Percentiles rank a stretch among this genome's conserved stretches.
phyloP scores from a whole-genome alignment of 208 protist species.

The Wallacemonas rigidus region DNA sequence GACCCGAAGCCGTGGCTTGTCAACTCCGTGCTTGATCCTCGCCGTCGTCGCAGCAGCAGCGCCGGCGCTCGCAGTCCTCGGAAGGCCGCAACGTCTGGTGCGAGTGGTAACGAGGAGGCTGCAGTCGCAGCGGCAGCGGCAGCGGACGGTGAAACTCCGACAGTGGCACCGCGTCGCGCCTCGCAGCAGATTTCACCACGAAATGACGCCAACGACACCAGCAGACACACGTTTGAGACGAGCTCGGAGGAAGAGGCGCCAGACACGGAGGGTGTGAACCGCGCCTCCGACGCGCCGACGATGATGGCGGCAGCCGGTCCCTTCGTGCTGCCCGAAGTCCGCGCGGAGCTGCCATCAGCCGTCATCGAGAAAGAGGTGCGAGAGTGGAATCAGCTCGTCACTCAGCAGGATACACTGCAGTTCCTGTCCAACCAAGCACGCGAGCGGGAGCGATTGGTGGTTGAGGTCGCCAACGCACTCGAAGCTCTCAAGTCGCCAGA shows the following conservation, averaged over 20 bases:
- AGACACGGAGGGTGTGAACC: too few species aligned
- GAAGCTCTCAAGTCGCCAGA: conserved; percentile 8
- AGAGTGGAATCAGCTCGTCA: conserved; percentile 31
- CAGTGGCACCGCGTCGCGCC: background rate
- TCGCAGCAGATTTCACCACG: background rate
- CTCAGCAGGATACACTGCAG: conserved; percentile 35
- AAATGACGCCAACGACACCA: background rate
- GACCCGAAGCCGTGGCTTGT: conserved; percentile 12
- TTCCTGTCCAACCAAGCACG: conserved; percentile 27
- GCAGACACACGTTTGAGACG: too few species aligned
- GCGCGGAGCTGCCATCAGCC: conserved; percentile 12
- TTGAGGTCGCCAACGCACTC: conserved; percentile 3
- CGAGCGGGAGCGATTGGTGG: conserved; percentile 31
- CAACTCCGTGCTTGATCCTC: conserved; percentile 6
- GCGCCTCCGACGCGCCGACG: too few species aligned
- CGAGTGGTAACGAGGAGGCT: background rate
- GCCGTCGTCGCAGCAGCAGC: background rate
- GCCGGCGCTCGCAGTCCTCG: background rate
- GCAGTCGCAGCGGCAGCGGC: background rate
- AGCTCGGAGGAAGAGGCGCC: too few species aligned
- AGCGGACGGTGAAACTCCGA: conserved; percentile 9
- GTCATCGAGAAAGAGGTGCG: conserved; percentile 34
- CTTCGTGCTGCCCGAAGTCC: background rate
- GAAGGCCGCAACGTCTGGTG: background rate
- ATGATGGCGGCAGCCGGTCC: background rate